Evolutionary conservation across 1,139 yeast genomes (phyloP).

Genomic region (Meyerozyma smithsonii): DNA sequence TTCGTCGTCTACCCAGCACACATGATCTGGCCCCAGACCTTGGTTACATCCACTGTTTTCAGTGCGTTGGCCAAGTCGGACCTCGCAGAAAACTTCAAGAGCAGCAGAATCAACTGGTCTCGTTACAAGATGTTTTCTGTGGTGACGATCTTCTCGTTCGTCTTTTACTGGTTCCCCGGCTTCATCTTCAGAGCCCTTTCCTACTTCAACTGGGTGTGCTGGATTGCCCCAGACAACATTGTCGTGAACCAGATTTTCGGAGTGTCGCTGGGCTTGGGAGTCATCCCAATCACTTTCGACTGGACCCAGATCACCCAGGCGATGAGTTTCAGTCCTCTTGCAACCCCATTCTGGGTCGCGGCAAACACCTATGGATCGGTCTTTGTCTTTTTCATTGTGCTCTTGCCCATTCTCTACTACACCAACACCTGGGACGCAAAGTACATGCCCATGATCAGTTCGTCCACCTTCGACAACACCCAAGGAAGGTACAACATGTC

Average conservation of each 20-base stretch:
- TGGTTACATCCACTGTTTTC: constrained; percentile 22
- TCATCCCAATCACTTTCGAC: constrained; percentile 39
- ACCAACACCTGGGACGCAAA: constrained; percentile 48
- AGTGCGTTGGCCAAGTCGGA: constrained; percentile 15
- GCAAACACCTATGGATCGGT: constrained; percentile 17
- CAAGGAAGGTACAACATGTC: constrained; percentile 41
- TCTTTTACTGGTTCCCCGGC: constrained; percentile 21
- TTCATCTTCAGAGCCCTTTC: constrained; percentile 31
- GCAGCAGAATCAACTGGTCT: constrained; percentile 14
- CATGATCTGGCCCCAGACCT: constrained; percentile 22
- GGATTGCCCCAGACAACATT: constrained; percentile 37
- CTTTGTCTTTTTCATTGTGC: constrained; percentile 36
- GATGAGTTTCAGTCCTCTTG: constrained; percentile 14
- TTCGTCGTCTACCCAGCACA: constrained; percentile 22
- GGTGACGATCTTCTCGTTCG: constrained; percentile 14
- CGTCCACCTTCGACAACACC: constrained; percentile 38
- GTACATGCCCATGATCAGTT: constrained; percentile 45
- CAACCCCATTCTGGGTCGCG: constrained; percentile 17
- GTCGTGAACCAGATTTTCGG: constrained; percentile 21
- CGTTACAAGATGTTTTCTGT: constrained; percentile 18
- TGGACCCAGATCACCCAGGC: constrained; percentile 41
- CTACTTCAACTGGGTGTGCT: constrained; percentile 34
- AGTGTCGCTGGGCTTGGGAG: constrained; percentile 10
- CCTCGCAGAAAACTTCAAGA: constrained; percentile 13
- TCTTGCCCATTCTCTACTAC: constrained; percentile 46